Base-by-base conservation (phyloP, 2,329 filamentous ascomycete genomes). In the Orbilia oligospora region DNA sequence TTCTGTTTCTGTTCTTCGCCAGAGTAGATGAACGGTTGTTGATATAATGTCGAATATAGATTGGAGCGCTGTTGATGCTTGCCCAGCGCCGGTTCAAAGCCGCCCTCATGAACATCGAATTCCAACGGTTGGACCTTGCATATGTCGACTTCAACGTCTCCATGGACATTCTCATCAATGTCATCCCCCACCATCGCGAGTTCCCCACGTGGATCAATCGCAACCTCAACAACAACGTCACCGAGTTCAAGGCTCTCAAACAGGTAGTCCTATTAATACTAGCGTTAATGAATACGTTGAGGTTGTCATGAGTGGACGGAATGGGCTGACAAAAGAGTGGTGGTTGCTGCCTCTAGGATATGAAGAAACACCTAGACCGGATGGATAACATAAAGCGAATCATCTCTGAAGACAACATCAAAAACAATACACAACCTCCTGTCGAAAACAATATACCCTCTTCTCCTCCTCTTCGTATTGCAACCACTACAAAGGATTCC, bases 131-230 rank as follows among this genome's bases (percentile, higher is more conserved):
- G 3, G 93, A 96, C 83, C 84, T 90, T 44, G 94, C 94, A 2
- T 91, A 97, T 70, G 89, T 92, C 80, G 92, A 97, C 79, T 98
- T 95, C 83, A 88, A 98, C 73, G 89, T 91, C 80, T 93, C 94
- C 10, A 94, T 89, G 76, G 90, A 94, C 72, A 91, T 97, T 70
- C 89, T 92, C 14, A 88, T 94, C 64, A 90, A 95, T 71, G 86
- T 91, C 49, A 91, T 98, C 27, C 92, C 93, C 1, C 87, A 87
- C 41, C 93, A 97, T 83, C 89, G 88, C 71, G 92, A 95, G 79
- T 97, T 90, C 83, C 88, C 89, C 30, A 87, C 88, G 65, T 86
- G 94, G 73, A 88, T 89, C 81, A 85, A 85, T 44, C 89, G 90
- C 80, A 86, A 66, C 84, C 84, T 61, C 84, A 84, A 80, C 87